Percentiles rank a stretch among this genome's conserved stretches.
Evolutionary conservation across 148 eudicot species (phyloP).

Genomic region (Salicornia ramosissima): DNA sequence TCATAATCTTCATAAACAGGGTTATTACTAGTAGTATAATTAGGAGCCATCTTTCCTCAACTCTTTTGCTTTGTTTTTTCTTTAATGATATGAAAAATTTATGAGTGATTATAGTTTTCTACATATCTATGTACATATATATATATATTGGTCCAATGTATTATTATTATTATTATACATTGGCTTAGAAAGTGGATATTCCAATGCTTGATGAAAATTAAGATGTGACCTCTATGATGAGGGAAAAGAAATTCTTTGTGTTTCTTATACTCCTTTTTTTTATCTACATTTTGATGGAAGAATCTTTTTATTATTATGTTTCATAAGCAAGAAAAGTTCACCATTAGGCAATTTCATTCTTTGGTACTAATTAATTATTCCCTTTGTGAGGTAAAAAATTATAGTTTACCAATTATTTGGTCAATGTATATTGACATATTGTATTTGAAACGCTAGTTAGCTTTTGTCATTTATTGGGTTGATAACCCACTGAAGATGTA

Average conservation of each 20-base stretch:
- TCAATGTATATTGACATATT: too few species aligned
- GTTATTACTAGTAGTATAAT: slow-evolving; percentile 21
- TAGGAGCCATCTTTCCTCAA: slow-evolving; percentile 13
- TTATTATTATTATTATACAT: too few species aligned
- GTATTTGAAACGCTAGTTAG: too few species aligned
- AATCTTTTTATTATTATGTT: slow-evolving; percentile 17
- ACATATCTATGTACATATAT: too few species aligned
- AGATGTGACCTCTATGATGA: slow-evolving; percentile 27
- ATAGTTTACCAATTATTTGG: too few species aligned
- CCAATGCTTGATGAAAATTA: slow-evolving; percentile 16
- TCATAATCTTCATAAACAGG: slow-evolving; percentile 38
- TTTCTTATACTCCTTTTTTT: slow-evolving; percentile 17
- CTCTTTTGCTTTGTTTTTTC: background rate
- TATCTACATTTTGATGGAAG: slow-evolving; percentile 12
- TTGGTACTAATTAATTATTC: too few species aligned
- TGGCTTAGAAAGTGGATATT: slow-evolving; percentile 29
- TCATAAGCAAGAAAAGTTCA: slow-evolving; percentile 9
- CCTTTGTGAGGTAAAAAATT: too few species aligned
- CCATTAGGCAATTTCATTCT: background rate
- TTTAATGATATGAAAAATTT: slow-evolving; percentile 16
- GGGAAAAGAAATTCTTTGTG: slow-evolving; percentile 35
- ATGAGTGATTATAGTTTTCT: background rate
- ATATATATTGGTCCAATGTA: too few species aligned
- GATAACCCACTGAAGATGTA: too few species aligned
- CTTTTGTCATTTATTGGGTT: too few species aligned